Evolutionary conservation across 169 alveolate genomes (phyloP).

Genomic region (Theileria equi): DNA sequence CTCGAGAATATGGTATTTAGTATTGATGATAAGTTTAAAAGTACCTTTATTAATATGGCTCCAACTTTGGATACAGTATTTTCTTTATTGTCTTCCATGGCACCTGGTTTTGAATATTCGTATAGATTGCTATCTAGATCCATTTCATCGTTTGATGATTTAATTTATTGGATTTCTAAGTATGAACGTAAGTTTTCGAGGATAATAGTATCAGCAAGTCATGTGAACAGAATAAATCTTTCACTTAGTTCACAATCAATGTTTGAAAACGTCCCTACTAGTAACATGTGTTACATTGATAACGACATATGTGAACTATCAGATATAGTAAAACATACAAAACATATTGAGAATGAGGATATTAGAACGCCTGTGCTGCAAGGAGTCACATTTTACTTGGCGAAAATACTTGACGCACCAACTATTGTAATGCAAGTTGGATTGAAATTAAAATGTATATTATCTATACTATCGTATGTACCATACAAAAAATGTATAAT

Average conservation of each 20-base stretch:
- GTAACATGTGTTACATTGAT: not conserved
- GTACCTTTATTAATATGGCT: not conserved
- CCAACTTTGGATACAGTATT: too few relatives aligned
- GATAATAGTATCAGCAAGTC: constrained; percentile 53
- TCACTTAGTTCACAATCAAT: not conserved
- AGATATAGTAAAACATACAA: not conserved
- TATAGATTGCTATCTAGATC: not conserved
- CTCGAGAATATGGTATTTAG: constrained; percentile 39
- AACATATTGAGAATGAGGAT: not conserved
- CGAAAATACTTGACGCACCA: constrained; percentile 55
- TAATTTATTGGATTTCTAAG: not conserved
- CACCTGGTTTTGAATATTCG: not conserved
- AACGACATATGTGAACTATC: not conserved
- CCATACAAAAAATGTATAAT: constrained; percentile 53
- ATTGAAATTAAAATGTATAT: constrained; percentile 12
- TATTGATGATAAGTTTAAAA: not conserved
- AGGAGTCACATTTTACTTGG: constrained; percentile 21
- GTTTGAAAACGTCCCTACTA: not conserved
- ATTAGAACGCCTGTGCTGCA: constrained; percentile 24
- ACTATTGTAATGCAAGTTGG: constrained; percentile 58
- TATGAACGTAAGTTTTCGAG: constrained; percentile 7
- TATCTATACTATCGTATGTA: constrained; percentile 6
- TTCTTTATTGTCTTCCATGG: not conserved
- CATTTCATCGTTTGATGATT: not conserved
- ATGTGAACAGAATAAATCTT: constrained; percentile 14